phyloP scores from a whole-genome alignment of 345 rosid genomes.

The Linum tenue region DNA sequence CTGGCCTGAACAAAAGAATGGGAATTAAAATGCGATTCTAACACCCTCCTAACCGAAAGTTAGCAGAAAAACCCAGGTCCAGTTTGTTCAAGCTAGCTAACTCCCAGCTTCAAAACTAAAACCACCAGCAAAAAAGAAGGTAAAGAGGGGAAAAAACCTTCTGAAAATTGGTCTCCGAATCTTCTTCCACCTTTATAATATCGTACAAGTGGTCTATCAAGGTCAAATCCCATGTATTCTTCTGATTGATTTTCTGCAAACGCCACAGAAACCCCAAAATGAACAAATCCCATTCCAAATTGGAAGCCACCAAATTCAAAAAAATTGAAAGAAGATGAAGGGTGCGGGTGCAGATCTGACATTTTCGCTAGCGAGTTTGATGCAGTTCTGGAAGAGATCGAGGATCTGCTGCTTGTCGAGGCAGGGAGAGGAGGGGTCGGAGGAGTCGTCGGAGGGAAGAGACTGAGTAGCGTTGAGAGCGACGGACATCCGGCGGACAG shows the following conservation, averaged over 20 bases:
- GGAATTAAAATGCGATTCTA: not conserved
- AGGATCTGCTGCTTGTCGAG: conserved; percentile 75
- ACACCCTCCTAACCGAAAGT: too few relatives aligned
- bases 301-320: conserved; percentile 3
- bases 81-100: too few relatives aligned
- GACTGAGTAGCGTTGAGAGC: conserved; percentile 20
- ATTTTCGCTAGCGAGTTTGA: conserved; percentile 93
- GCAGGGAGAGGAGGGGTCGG: conserved; percentile 41
- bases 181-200: conserved; percentile 81
- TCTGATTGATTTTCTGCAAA: conserved; percentile 77
- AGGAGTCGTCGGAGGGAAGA: conserved; percentile 10
- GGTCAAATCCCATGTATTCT: conserved; percentile 83
- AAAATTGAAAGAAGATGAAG: too few relatives aligned
- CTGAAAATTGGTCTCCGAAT: conserved; percentile 80
- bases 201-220: conserved; percentile 81
- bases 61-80: not conserved
- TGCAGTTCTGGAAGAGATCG: conserved; percentile 83
- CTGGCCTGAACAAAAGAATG: conserved; percentile 48
- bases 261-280: not conserved
- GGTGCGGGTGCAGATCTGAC: conserved; percentile 24
- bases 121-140: not conserved
- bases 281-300: not conserved
- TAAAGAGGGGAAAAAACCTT: conserved; percentile 40
- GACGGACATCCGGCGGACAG: conserved; percentile 63
- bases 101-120: not conserved